Conservation (phyloP, 2,329 filamentous ascomycete genomes). For the Penicillium sp. region DNA sequence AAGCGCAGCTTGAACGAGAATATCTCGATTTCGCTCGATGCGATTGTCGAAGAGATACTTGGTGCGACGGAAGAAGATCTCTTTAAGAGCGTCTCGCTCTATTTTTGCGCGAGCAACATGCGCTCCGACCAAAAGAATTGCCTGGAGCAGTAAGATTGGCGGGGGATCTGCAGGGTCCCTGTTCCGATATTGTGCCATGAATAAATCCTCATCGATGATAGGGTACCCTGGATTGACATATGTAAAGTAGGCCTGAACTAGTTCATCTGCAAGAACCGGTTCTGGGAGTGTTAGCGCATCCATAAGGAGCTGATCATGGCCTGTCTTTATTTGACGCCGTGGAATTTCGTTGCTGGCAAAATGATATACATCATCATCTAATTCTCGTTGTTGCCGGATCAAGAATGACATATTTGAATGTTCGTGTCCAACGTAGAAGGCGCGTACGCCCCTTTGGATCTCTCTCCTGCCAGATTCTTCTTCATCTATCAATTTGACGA, state of each 20-base stretch:
- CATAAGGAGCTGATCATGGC: slow-evolving; percentile 46
- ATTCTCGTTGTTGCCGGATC: slow-evolving; percentile 51
- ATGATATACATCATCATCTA: slow-evolving; percentile 45
- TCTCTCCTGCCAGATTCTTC: slow-evolving; percentile 48
- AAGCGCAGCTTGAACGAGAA: slow-evolving; percentile 55
- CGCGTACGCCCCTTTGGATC: slow-evolving; percentile 50
- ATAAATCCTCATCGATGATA: slow-evolving; percentile 53
- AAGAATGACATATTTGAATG: slow-evolving; percentile 58
- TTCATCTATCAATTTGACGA: slow-evolving; percentile 53
- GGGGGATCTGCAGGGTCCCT: slow-evolving; percentile 47
- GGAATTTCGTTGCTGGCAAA: slow-evolving; percentile 47
- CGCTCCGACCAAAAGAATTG: slow-evolving; percentile 53
- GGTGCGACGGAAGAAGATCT: slow-evolving; percentile 53
- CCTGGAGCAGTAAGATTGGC: slow-evolving; percentile 52
- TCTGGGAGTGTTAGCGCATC: slow-evolving; percentile 53
- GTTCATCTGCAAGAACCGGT: slow-evolving; percentile 49
- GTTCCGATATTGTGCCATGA: slow-evolving; percentile 52
- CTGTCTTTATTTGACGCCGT: slow-evolving; percentile 43
- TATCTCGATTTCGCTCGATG: slow-evolving; percentile 54
- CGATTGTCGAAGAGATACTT: slow-evolving; percentile 56
- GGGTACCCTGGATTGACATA: slow-evolving; percentile 55
- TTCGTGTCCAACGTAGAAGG: slow-evolving; percentile 57
- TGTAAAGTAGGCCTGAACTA: slow-evolving; percentile 53
- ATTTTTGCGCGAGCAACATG: slow-evolving; percentile 48
- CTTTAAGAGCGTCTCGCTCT: slow-evolving; percentile 47